A percentile compares a stretch with the other conserved stretches of the same genome.
Evolutionary conservation across 805 yeast species (phyloP).

Genomic region (Wickerhamiella parazyma): DNA sequence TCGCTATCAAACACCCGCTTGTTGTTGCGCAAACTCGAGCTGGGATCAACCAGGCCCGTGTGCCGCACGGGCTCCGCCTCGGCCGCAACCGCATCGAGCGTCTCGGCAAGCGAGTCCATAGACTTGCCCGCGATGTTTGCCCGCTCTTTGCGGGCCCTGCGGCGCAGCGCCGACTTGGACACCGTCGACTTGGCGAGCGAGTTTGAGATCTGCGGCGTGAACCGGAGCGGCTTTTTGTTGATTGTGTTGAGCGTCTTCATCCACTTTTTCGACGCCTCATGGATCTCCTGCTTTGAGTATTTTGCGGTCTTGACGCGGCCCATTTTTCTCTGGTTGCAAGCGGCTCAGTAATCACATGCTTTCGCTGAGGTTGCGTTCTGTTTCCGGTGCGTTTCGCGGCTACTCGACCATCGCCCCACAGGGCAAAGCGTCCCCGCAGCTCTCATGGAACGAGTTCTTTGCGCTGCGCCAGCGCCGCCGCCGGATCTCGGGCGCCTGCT

Average conservation of each 20-base stretch:
- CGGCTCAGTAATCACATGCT: too few relatives aligned
- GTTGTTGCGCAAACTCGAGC: slow-evolving; percentile 7
- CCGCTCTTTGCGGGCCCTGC: slow-evolving; percentile 15
- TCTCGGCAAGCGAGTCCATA: slow-evolving; percentile 16
- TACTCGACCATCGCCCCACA: slow-evolving; percentile 6
- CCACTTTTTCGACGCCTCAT: slow-evolving; percentile 18
- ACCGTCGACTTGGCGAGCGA: slow-evolving; percentile 15
- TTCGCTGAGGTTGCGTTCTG: not conserved
- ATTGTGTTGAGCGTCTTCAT: slow-evolving; percentile 19
- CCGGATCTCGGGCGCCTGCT: slow-evolving; percentile 50
- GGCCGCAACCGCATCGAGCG: slow-evolving; percentile 13
- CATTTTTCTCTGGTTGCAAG: too few relatives aligned
- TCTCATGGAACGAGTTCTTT: slow-evolving; percentile 69
- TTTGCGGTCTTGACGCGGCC: slow-evolving; percentile 9
- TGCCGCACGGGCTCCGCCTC: slow-evolving; percentile 2
- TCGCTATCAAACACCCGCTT: slow-evolving; percentile 6
- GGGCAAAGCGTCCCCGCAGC: not conserved
- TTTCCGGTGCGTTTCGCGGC: not conserved
- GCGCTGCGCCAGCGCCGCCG: slow-evolving; percentile 63
- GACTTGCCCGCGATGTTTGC: slow-evolving; percentile 18
- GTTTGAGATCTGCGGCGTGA: slow-evolving; percentile 15
- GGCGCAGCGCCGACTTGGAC: slow-evolving; percentile 17
- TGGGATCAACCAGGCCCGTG: slow-evolving; percentile 11
- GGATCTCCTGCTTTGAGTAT: slow-evolving; percentile 19
- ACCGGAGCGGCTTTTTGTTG: slow-evolving; percentile 10